phyloP scores from a whole-genome alignment of 148 eudicot species.

The Rhododendron williamsianum region DNA sequence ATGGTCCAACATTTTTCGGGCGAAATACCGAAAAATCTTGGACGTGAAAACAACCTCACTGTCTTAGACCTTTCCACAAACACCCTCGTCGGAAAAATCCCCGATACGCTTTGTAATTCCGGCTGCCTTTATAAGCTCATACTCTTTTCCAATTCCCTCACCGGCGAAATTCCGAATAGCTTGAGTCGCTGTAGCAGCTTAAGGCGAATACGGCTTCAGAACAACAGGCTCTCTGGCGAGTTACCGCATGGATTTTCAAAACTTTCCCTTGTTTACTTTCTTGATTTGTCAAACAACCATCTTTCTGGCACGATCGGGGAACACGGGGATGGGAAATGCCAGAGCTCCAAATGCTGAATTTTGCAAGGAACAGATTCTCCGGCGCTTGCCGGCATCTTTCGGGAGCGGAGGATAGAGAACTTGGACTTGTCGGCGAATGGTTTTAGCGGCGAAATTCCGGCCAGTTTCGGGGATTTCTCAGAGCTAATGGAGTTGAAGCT shows the following conservation, averaged over 20 bases:
- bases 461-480: constrained; percentile 35
- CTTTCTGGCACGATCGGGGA: constrained; percentile 39
- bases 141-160: constrained; percentile 68
- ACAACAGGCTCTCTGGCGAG: constrained; percentile 56
- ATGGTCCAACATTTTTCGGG: constrained; percentile 73
- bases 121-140: constrained; percentile 61
- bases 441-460: constrained; percentile 48
- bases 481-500: constrained; percentile 49
- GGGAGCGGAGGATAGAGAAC: constrained; percentile 52
- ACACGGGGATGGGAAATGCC: constrained; percentile 58
- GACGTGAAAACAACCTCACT: constrained; percentile 65
- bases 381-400: constrained; percentile 55
- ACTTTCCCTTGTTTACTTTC: constrained; percentile 52
- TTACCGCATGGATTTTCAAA: constrained; percentile 42
- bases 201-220: constrained; percentile 54
- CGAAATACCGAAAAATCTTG: constrained; percentile 63
- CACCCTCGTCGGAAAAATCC: constrained; percentile 68
- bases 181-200: constrained; percentile 55
- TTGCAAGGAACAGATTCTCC: constrained; percentile 50
- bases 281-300: constrained; percentile 62
- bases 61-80: constrained; percentile 83
- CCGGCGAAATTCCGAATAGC: constrained; percentile 51
- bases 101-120: constrained; percentile 52
- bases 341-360: constrained; percentile 66
- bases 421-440: constrained; percentile 64